Base-by-base conservation (phyloP, 768 basidiomycete genomes). In the Rossbeevera mucosa region DNA sequence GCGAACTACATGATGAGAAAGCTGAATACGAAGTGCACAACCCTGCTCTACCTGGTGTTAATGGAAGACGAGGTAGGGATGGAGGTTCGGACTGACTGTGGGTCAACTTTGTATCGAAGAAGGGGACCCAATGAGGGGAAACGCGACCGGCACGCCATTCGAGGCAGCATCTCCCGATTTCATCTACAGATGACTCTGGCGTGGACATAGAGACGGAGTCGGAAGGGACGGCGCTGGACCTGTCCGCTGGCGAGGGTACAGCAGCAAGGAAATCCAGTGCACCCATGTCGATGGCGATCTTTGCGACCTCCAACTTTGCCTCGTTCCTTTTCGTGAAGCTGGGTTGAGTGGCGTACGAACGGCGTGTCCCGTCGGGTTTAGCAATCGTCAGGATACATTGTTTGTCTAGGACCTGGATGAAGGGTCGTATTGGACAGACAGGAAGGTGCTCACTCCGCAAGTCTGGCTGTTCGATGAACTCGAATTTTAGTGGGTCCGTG, bases 321-420 rank as follows among this genome's bases (percentile, higher is more conserved):
- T 84, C 83, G 33, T 56, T 68, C 57, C 79, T 77, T 31, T 74
- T 73, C 14, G 70, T 40, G 55, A 76, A 79, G 2, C 62, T 41
- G 13, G 73, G 66, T 22, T 77, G 72, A 0, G 82, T 81, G 22
- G 75, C 73, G 68, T 85, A 86, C 0, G 79, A 77, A 42, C 82
- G 73, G 5, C 67, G 66, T 2, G 64, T 51, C 16, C 81, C 82
- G 28, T 78, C 73, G 0, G 81, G 82, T 20, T 77, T 80, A 2
- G 73, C 79, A 52, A 86, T 78, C 1, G 81, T 83, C 36, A 86
- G 62, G 45, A 82, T 81, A 57, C 85, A 85, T 48, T 79, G 77
- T 59, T 79, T 82, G 53, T 62, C 82, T 86, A 59, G 7, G 3
- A 25, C 12, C 7, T 9, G 4, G 16, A 31, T 66, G 11, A 64